Percentiles rank a stretch among this genome's conserved stretches.
These are phyloP conservation scores for Lepidopterella palustris DNA, from an alignment of 495 filamentous ascomycete species.

Conservation along the genomic window DNA sequence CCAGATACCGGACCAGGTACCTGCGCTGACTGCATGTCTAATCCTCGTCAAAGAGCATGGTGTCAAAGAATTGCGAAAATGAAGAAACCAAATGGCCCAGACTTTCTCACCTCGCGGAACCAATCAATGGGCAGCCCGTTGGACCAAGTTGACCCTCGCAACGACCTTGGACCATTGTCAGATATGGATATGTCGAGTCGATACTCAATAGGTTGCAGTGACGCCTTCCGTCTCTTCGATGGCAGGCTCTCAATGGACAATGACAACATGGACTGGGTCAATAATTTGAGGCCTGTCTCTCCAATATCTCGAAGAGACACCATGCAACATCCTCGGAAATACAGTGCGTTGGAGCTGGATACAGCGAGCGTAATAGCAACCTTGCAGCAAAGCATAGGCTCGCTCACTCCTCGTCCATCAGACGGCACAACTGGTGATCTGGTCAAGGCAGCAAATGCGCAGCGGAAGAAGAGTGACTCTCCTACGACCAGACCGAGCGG, in stretches of 20 bases:
- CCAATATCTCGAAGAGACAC: constrained; percentile 5
- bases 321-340: neutral
- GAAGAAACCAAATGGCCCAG: neutral
- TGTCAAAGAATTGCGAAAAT: constrained; percentile 17
- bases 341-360: constrained; percentile 26
- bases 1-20: constrained; percentile 14
- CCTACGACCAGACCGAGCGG: neutral
- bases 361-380: constrained; percentile 25
- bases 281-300: constrained; percentile 14
- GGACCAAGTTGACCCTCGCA: constrained; percentile 8
- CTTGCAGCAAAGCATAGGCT: constrained; percentile 17
- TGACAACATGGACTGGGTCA: constrained; percentile 19
- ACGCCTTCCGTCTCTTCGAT: constrained; percentile 22
- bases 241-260: constrained; percentile 18
- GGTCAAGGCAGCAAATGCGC: constrained; percentile 9
- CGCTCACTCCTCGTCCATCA: constrained; percentile 8
- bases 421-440: constrained; percentile 15
- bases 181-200: neutral
- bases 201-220: constrained; percentile 21
- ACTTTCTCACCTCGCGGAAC: neutral
- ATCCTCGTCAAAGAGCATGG: constrained; percentile 26
- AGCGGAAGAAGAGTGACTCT: constrained; percentile 1
- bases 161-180: neutral
- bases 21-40: constrained; percentile 17
- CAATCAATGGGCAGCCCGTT: neutral